Conservation (phyloP, 2,329 filamentous ascomycete genomes). For the Fusarium poae region DNA sequence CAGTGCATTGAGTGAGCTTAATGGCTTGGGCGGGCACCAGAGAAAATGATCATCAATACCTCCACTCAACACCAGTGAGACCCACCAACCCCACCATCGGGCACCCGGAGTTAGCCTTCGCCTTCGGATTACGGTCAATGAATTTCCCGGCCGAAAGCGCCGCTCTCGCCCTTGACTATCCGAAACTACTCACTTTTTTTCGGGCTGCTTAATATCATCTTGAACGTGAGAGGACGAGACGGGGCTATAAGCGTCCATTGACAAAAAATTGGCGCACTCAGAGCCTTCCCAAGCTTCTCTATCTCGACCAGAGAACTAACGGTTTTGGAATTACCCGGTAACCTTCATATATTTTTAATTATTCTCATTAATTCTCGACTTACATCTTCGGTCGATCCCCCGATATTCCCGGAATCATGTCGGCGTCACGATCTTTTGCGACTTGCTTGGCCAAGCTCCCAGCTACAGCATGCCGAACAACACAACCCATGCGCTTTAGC, state of each 20-base stretch:
- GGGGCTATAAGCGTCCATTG: conserved; percentile 46
- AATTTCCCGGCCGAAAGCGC: conserved; percentile 52
- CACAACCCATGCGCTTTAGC: conserved; percentile 43
- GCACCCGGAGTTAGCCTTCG: conserved; percentile 46
- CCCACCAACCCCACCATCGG: conserved; percentile 32
- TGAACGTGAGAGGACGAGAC: conserved; percentile 51
- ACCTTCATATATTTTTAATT: conserved; percentile 7
- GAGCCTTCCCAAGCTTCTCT: conserved; percentile 29
- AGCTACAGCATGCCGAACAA: conserved; percentile 48
- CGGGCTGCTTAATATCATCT: conserved; percentile 50
- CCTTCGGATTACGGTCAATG: conserved; percentile 52
- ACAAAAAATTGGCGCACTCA: conserved; percentile 48
- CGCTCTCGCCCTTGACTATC: conserved; percentile 42
- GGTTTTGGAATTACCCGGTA: conserved; percentile 14
- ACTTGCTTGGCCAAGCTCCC: conserved; percentile 53
- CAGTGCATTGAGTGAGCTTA: conserved; percentile 32
- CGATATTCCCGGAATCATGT: conserved; percentile 48
- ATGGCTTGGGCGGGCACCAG: conserved; percentile 36
- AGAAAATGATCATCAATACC: conserved; percentile 52
- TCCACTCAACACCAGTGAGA: conserved; percentile 16
- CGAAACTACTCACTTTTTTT: conserved; percentile 48
- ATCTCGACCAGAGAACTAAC: conserved; percentile 19
- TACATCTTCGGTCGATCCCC: conserved; percentile 21
- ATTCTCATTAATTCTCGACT: conserved; percentile 15
- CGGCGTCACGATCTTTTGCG: conserved; percentile 52